These are phyloP conservation scores for Triticum monococcum DNA, from an alignment of 176 grass and related monocot genomes.

Conservation along the genomic window DNA sequence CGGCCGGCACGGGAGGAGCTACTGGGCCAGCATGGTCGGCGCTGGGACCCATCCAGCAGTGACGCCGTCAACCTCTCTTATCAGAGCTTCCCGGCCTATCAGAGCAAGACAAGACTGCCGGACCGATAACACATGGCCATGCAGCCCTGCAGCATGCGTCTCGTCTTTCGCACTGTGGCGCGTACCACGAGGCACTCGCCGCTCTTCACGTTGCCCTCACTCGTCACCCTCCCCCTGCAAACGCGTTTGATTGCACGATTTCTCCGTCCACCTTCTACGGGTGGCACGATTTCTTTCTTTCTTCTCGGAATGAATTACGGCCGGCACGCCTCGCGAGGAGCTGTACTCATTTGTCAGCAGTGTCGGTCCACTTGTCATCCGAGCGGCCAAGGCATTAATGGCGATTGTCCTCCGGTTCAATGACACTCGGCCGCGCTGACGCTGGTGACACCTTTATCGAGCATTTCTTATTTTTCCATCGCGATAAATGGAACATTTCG, in stretches of 20 bases:
- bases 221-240: too few relatives aligned
- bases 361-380: not conserved
- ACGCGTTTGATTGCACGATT: not conserved
- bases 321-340: conserved; percentile 11
- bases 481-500: not conserved
- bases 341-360: not conserved
- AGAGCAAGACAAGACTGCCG: not conserved
- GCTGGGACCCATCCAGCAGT: not conserved
- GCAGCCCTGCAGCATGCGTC: not conserved
- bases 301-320: not conserved
- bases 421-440: too few relatives aligned
- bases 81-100: not conserved
- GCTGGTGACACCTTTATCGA: not conserved
- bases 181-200: not conserved
- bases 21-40: not conserved
- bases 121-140: not conserved
- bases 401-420: not conserved
- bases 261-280: not conserved
- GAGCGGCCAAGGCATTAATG: not conserved
- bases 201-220: not conserved
- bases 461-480: not conserved
- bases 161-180: not conserved
- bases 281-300: not conserved
- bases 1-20: not conserved
- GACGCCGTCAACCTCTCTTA: not conserved